These are phyloP conservation scores for Fistulinella staudtii DNA, from an alignment of 1,284 basidiomycete species.

Conservation along the genomic window DNA sequence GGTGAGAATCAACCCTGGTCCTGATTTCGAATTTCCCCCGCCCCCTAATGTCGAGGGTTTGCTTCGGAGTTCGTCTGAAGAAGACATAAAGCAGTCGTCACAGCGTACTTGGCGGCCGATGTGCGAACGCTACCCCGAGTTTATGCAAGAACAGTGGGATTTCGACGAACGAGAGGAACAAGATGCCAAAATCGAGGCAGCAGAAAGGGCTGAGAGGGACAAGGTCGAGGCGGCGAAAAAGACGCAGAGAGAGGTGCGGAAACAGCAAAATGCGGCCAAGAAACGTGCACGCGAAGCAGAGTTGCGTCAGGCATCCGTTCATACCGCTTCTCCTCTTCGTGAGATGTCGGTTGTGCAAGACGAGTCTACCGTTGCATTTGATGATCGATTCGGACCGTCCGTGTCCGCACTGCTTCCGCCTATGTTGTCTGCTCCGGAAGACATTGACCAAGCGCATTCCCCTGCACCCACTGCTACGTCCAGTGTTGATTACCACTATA, in stretches of 20 bases:
- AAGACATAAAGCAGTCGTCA: slow-evolving; percentile 34
- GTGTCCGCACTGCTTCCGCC: slow-evolving; percentile 23
- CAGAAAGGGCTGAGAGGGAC: slow-evolving; percentile 37
- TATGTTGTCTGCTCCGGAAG: slow-evolving; percentile 18
- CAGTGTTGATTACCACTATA: slow-evolving; percentile 38
- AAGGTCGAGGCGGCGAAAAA: slow-evolving; percentile 48
- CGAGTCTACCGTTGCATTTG: slow-evolving; percentile 11
- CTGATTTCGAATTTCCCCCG: slow-evolving; percentile 78
- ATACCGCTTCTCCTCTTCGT: slow-evolving; percentile 28
- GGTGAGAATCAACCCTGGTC: slow-evolving; percentile 84
- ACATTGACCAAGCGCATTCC: slow-evolving; percentile 37
- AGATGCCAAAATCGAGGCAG: slow-evolving; percentile 46
- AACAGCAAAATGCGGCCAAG: slow-evolving; percentile 48
- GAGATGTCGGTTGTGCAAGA: slow-evolving; percentile 27
- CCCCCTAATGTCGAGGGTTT: slow-evolving; percentile 66
- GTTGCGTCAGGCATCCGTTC: slow-evolving; percentile 21
- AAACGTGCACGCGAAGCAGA: slow-evolving; percentile 43
- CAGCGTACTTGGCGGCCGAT: slow-evolving; percentile 68
- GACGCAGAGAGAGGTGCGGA: slow-evolving; percentile 46
- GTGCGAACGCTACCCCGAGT: slow-evolving; percentile 75
- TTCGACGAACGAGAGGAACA: slow-evolving; percentile 67
- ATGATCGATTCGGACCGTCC: slow-evolving; percentile 26
- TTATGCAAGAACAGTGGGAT: slow-evolving; percentile 71
- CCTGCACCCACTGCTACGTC: slow-evolving; percentile 50
- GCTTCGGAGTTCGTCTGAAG: slow-evolving; percentile 37